Percentiles rank a stretch among this genome's conserved stretches.
phyloP scores from a whole-genome alignment of 1,284 basidiomycete genomes.

The Sparassis latifolia region DNA sequence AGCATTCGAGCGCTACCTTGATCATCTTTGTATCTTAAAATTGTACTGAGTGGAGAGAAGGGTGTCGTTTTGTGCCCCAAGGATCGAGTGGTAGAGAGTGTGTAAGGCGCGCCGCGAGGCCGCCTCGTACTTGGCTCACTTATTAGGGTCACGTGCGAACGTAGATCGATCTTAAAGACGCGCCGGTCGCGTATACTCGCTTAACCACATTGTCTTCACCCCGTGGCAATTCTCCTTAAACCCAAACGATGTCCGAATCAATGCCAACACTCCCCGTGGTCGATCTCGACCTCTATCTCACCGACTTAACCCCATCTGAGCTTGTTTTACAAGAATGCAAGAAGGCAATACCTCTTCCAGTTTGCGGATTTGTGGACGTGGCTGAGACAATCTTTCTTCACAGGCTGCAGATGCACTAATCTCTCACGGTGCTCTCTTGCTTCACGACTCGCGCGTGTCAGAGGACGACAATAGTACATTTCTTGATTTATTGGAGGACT shows the following conservation, averaged over 20 bases:
- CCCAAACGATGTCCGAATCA: neutral
- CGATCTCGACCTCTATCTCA: constrained; percentile 74
- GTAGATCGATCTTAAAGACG: too few relatives aligned
- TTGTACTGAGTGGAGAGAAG: constrained; percentile 1
- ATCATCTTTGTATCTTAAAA: constrained; percentile 36
- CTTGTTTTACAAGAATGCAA: constrained; percentile 54
- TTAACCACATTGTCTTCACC: too few relatives aligned
- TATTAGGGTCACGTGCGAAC: too few relatives aligned
- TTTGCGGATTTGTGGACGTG: neutral
- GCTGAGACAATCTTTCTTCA: neutral
- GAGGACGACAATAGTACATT: constrained; percentile 76
- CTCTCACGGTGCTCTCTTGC: constrained; percentile 73
- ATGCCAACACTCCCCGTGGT: constrained; percentile 54
- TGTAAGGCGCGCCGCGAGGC: too few relatives aligned
- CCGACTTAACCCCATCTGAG: constrained; percentile 38
- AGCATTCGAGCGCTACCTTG: constrained; percentile 33
- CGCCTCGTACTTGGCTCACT: too few relatives aligned
- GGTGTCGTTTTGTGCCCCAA: constrained; percentile 2
- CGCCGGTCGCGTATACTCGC: too few relatives aligned
- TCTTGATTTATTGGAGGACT: constrained; percentile 81
- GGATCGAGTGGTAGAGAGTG: neutral
- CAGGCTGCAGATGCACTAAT: constrained; percentile 79
- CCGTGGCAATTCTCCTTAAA: too few relatives aligned
- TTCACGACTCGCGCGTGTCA: constrained; percentile 78
- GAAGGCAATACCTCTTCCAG: constrained; percentile 38